Evolutionary conservation across 2,329 filamentous ascomycete genomes (phyloP).

Genomic region (Alternaria gansuensis): DNA sequence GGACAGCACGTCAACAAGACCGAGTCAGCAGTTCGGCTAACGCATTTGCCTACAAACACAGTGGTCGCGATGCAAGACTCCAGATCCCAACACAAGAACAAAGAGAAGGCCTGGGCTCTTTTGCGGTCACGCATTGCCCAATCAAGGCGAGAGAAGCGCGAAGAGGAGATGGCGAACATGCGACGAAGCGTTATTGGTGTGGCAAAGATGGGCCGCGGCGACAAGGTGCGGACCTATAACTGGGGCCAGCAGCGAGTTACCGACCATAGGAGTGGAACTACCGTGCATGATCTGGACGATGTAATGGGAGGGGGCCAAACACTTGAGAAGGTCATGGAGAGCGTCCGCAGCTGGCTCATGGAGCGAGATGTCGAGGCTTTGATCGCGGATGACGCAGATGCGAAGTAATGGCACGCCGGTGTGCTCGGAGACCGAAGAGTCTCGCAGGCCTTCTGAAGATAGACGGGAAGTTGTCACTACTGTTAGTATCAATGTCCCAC

Average conservation of each 20-base stretch:
- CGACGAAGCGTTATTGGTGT: slow-evolving; percentile 82
- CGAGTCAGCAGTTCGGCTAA: slow-evolving; percentile 92
- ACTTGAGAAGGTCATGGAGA: slow-evolving; percentile 79
- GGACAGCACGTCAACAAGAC: slow-evolving; percentile 99
- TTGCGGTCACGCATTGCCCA: slow-evolving; percentile 84
- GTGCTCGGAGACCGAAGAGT: no score
- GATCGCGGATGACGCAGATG: slow-evolving; percentile 55
- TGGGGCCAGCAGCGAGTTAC: slow-evolving; percentile 81
- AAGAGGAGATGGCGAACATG: slow-evolving; percentile 78
- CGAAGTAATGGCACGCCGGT: slow-evolving; percentile 24
- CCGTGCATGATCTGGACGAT: slow-evolving; percentile 80
- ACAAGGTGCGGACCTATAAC: slow-evolving; percentile 96
- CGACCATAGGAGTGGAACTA: slow-evolving; percentile 83
- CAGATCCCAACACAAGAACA: slow-evolving; percentile 88
- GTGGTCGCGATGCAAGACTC: slow-evolving; percentile 93
- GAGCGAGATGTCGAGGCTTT: slow-evolving; percentile 77
- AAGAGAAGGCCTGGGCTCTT: slow-evolving; percentile 85
- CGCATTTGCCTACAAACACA: slow-evolving; percentile 85
- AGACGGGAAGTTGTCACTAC: neutral
- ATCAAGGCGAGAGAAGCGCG: slow-evolving; percentile 78
- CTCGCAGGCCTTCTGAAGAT: neutral
- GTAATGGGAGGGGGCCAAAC: slow-evolving; percentile 79
- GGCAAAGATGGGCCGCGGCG: slow-evolving; percentile 81
- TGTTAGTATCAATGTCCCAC: neutral
- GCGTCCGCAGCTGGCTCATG: slow-evolving; percentile 77